Conservation (phyloP, 1,139 yeast genomes). For the Hyphopichia wangnamkhiaoensis region DNA sequence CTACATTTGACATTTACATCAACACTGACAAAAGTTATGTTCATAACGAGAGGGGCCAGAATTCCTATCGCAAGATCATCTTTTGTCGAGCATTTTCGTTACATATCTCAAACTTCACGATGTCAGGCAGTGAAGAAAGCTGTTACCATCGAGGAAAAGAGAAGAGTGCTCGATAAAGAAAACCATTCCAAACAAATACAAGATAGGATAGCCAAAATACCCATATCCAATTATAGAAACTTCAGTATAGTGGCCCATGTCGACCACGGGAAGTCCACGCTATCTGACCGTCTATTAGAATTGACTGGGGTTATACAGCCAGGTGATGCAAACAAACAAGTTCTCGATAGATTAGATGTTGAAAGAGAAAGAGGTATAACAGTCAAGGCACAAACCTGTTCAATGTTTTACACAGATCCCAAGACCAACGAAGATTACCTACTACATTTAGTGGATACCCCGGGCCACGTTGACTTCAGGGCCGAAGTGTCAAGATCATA, state of each 20-base stretch:
- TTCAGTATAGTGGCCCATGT: slow-evolving; percentile 97
- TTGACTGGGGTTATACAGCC: slow-evolving; percentile 85
- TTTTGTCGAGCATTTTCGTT: neutral
- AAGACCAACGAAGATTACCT: slow-evolving; percentile 64
- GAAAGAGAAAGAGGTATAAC: slow-evolving; percentile 96
- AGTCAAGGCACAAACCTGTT: slow-evolving; percentile 93
- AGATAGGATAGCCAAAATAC: slow-evolving; percentile 69
- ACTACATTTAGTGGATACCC: slow-evolving; percentile 91
- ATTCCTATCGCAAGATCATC: neutral
- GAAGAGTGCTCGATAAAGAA: slow-evolving; percentile 31
- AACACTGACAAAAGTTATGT: neutral
- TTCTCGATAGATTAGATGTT: slow-evolving; percentile 86
- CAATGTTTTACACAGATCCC: slow-evolving; percentile 81
- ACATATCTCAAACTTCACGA: neutral
- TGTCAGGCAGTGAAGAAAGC: slow-evolving; percentile 1
- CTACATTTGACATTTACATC: too few relatives aligned
- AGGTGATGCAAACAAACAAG: slow-evolving; percentile 75
- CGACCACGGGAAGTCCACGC: slow-evolving; percentile 94
- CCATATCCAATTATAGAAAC: slow-evolving; percentile 80
- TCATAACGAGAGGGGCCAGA: neutral
- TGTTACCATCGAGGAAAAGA: slow-evolving; percentile 26
- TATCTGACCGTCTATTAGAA: slow-evolving; percentile 84
- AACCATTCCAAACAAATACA: slow-evolving; percentile 32
- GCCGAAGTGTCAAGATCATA: slow-evolving; percentile 92
- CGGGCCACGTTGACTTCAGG: slow-evolving; percentile 96